These are phyloP conservation scores for Graphilbum ipis-grandicollis DNA, from an alignment of 2,329 filamentous ascomycete species.

Conservation along the genomic window DNA sequence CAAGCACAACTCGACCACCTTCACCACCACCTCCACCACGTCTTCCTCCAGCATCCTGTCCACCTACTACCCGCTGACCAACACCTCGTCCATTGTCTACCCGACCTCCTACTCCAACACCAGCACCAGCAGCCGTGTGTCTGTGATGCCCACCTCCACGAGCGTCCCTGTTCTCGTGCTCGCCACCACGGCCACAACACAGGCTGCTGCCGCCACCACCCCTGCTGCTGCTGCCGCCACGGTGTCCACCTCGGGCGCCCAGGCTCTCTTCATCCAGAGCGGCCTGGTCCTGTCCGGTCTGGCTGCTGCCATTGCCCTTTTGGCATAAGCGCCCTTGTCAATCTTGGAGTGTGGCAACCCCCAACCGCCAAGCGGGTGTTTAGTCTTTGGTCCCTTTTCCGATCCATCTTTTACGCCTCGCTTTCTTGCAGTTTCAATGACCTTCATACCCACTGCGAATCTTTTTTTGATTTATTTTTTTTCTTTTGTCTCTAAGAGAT, in stretches of 20 bases:
- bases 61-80: constrained; percentile 2
- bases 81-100: constrained; percentile 1
- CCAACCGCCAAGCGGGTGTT: too few species aligned
- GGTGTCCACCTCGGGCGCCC: constrained; percentile 13
- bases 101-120: constrained; percentile 5
- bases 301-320: constrained; percentile 21
- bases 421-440: too few species aligned
- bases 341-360: too few species aligned
- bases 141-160: constrained; percentile 2
- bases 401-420: too few species aligned
- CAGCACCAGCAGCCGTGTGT: constrained; percentile 1
- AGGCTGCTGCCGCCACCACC: constrained; percentile 2
- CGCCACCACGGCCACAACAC: neutral
- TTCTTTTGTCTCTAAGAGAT: too few species aligned
- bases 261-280: constrained; percentile 19
- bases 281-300: constrained; percentile 22
- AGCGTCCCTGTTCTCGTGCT: neutral
- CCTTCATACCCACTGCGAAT: too few species aligned
- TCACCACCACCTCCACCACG: constrained; percentile 9
- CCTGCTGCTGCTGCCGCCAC: neutral
- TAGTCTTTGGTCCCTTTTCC: too few species aligned
- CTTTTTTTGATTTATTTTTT: too few species aligned
- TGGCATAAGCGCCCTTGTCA: constrained; percentile 13
- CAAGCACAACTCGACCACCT: constrained; percentile 12
- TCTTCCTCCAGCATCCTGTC: neutral